A percentile compares a stretch with the other conserved stretches of the same genome.
These are phyloP conservation scores for Saccharomyces hybrid DNA, from an alignment of 1,139 yeast species.

Conservation along the genomic window DNA sequence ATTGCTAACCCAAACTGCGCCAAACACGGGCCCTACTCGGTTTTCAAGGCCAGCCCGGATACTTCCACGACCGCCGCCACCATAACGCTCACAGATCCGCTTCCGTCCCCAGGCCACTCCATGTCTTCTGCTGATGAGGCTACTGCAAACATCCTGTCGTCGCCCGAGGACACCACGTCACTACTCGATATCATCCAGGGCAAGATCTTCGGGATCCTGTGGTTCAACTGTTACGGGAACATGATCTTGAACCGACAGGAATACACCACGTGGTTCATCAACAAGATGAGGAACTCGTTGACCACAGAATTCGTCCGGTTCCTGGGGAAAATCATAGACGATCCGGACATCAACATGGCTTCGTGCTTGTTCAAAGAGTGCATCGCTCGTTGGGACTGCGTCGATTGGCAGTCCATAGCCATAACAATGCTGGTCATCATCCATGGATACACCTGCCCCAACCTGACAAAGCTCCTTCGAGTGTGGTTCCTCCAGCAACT, in stretches of 20 bases:
- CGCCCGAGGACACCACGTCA: neutral
- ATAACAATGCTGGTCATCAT: constrained; percentile 6
- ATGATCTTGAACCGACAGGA: constrained; percentile 12
- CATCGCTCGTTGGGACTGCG: constrained; percentile 2
- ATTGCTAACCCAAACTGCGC: neutral
- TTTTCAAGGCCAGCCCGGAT: neutral
- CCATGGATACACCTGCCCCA: constrained; percentile 3
- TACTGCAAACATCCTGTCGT: neutral
- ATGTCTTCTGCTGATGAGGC: neutral
- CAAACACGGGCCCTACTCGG: neutral
- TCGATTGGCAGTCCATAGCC: constrained; percentile 10
- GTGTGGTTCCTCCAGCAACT: constrained; percentile 15
- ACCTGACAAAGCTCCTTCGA: constrained; percentile 8
- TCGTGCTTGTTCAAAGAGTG: constrained; percentile 4
- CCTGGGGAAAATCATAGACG: constrained; percentile 8
- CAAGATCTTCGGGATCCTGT: constrained; percentile 9
- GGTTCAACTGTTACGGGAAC: constrained; percentile 14
- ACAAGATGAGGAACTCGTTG: constrained; percentile 9
- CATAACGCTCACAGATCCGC: neutral
- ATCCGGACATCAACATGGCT: constrained; percentile 5
- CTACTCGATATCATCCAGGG: constrained; percentile 7
- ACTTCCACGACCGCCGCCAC: no score
- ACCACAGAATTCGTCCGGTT: constrained; percentile 7
- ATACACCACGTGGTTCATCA: constrained; percentile 15
- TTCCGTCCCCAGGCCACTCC: neutral